Evolutionary conservation across 1,284 basidiomycete genomes (phyloP).

Genomic region (Ustilago cynodontis): DNA sequence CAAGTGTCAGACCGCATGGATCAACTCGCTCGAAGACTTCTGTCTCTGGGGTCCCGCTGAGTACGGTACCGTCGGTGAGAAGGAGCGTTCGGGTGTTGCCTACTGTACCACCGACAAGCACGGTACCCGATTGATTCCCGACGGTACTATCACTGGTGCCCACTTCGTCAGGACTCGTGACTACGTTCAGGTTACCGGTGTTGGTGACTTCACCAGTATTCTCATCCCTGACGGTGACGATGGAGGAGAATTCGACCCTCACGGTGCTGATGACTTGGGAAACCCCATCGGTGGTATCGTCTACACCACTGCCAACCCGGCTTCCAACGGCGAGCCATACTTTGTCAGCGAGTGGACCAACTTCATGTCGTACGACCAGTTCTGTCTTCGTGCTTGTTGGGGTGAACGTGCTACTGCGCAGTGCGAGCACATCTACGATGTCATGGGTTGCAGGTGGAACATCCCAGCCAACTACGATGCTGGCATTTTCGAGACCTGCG

Average conservation of each 20-base stretch:
- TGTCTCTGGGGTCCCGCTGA: slow-evolving; percentile 64
- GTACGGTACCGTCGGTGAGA: slow-evolving; percentile 56
- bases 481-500: slow-evolving; percentile 61
- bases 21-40: slow-evolving; percentile 65
- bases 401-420: slow-evolving; percentile 53
- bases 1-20: slow-evolving; percentile 63
- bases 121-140: slow-evolving; percentile 66
- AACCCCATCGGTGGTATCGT: slow-evolving; percentile 66
- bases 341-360: slow-evolving; percentile 61
- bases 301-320: slow-evolving; percentile 62
- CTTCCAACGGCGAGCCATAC: slow-evolving; percentile 41
- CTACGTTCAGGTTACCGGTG: slow-evolving; percentile 66
- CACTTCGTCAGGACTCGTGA: slow-evolving; percentile 65
- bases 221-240: slow-evolving; percentile 51
- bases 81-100: slow-evolving; percentile 61
- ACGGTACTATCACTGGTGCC: slow-evolving; percentile 62
- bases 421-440: slow-evolving; percentile 67
- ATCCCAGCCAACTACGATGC: slow-evolving; percentile 58
- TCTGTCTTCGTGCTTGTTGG: slow-evolving; percentile 65
- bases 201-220: slow-evolving; percentile 58
- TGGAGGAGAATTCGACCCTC: slow-evolving; percentile 66
- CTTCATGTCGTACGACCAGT: slow-evolving; percentile 63
- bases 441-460: slow-evolving; percentile 65
- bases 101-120: slow-evolving; percentile 67
- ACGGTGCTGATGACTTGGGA: slow-evolving; percentile 61